phyloP scores from a whole-genome alignment of 352 stramenopile genomes.

The Paralagenidium karlingii region DNA sequence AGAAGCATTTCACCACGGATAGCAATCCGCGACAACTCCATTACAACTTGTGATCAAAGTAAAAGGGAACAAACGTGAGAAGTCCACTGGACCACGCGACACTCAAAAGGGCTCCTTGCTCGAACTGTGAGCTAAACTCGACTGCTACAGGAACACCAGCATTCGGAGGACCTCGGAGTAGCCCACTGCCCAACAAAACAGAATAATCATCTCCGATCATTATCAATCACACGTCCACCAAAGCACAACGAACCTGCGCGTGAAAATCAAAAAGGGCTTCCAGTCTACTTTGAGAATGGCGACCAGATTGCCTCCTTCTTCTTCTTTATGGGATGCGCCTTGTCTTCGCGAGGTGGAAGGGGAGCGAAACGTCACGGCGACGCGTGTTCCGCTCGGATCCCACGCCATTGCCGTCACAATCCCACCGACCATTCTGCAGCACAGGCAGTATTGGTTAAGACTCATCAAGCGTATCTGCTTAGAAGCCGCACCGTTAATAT shows the following conservation, averaged over 20 bases:
- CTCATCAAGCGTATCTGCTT: background rate
- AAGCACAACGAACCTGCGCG: constrained; percentile 20
- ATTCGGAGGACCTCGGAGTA: constrained; percentile 45
- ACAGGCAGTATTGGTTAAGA: background rate
- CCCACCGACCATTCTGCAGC: constrained; percentile 38
- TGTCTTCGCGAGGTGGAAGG: constrained; percentile 3
- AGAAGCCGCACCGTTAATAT: no score
- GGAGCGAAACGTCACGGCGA: constrained; percentile 42
- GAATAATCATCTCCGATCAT: background rate
- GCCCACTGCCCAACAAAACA: constrained; percentile 15
- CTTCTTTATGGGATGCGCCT: no score
- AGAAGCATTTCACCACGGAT: no score
- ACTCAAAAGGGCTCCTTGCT: constrained; percentile 51
- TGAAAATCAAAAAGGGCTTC: constrained; percentile 69
- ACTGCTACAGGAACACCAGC: constrained; percentile 39
- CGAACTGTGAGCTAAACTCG: constrained; percentile 51
- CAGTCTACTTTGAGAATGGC: constrained; percentile 56
- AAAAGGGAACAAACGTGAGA: constrained; percentile 72
- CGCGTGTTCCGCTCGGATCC: constrained; percentile 52
- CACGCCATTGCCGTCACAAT: constrained; percentile 42
- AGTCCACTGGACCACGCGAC: constrained; percentile 66
- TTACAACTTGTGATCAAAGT: no score
- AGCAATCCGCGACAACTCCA: no score
- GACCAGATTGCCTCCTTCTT: constrained; percentile 32
- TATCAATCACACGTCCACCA: background rate